Conservation (phyloP, 106 monocot genomes). For the Ottelia alismoides region DNA sequence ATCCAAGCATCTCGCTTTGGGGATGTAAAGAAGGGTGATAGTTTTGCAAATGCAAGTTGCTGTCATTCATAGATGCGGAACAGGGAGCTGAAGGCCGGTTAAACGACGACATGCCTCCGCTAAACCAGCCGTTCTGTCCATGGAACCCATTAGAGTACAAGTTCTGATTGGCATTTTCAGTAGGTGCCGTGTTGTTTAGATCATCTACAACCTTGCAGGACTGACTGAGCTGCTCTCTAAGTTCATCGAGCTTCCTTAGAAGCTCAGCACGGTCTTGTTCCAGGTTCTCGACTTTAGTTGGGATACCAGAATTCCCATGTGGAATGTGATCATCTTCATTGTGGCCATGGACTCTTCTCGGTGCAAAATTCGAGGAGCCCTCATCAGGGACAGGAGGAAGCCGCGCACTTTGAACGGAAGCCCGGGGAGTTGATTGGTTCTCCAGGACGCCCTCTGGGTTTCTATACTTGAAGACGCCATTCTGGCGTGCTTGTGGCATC, state of each 20-base stretch:
- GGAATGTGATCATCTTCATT: no score
- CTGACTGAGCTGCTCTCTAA: conserved; percentile 65
- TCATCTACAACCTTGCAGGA: conserved; percentile 47
- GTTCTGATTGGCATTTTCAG: neutral
- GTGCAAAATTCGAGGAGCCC: no score
- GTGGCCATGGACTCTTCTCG: no score
- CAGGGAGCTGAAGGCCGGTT: conserved; percentile 14
- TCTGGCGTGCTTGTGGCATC: no score
- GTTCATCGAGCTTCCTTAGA: conserved; percentile 79
- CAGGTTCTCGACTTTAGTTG: conserved; percentile 15
- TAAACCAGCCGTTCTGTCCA: conserved; percentile 20
- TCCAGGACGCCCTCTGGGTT: no score
- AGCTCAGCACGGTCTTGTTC: conserved; percentile 54
- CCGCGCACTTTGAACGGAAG: no score
- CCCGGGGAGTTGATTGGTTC: no score
- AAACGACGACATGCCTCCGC: conserved; percentile 16
- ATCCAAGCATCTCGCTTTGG: conserved; percentile 35
- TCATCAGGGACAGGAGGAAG: no score
- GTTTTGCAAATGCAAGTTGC: conserved; percentile 16
- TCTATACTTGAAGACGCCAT: no score
- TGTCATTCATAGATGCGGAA: conserved; percentile 19
- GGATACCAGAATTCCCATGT: no score
- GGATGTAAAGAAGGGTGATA: conserved; percentile 24
- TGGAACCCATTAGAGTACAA: conserved; percentile 11
- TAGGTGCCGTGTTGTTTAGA: conserved; percentile 14